Evolutionary conservation across 768 basidiomycete species (phyloP).

Genomic region (Panus rudis): DNA sequence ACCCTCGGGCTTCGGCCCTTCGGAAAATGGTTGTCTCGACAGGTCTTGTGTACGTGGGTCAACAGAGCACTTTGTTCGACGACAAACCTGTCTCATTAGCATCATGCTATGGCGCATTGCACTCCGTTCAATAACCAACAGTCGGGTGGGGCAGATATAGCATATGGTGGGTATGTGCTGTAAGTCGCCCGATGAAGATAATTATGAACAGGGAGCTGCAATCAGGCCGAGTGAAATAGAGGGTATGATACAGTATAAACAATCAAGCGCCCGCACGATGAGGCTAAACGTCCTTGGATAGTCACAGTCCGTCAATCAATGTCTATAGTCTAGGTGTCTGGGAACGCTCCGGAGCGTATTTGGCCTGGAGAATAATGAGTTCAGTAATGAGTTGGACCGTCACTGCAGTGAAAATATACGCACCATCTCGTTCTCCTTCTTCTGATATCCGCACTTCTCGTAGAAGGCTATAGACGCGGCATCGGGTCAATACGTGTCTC

Average conservation of each 20-base stretch:
- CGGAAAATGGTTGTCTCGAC: too few species aligned
- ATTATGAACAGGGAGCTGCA: too few species aligned
- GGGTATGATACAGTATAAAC: neutral
- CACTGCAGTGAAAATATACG: conserved; percentile 12
- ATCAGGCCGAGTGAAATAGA: neutral
- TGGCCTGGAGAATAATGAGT: conserved; percentile 34
- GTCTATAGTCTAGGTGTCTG: conserved; percentile 32
- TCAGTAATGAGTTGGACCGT: conserved; percentile 2
- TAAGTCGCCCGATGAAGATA: too few species aligned
- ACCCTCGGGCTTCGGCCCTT: too few species aligned
- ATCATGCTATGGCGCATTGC: too few species aligned
- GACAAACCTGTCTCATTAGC: too few species aligned
- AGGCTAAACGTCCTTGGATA: neutral
- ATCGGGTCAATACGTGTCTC: conserved; percentile 3
- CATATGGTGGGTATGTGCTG: too few species aligned
- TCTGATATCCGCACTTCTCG: conserved; percentile 87
- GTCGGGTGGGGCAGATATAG: neutral
- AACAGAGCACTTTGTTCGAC: too few species aligned
- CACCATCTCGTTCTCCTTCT: conserved; percentile 94
- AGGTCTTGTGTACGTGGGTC: too few species aligned
- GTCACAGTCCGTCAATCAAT: too few species aligned
- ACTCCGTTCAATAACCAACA: too few species aligned
- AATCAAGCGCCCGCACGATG: too few species aligned
- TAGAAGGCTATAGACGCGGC: conserved; percentile 69
- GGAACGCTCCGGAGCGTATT: conserved; percentile 45